A percentile compares a stretch with the other conserved stretches of the same genome.
Conservation (phyloP, 495 filamentous ascomycete genomes). For the Talaromyces nanjingensis region DNA sequence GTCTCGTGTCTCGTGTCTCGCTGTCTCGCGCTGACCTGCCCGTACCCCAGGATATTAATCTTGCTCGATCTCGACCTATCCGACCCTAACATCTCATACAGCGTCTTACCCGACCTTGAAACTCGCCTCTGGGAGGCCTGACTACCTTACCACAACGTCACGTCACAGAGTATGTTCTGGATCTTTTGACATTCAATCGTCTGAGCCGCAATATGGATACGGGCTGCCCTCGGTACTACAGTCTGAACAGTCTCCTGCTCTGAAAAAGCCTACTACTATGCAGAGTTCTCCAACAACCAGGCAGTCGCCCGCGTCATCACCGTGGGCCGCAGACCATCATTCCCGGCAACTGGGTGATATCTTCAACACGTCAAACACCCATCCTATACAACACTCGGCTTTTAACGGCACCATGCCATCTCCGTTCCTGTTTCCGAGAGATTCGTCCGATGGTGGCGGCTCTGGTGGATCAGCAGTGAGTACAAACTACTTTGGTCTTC, state of each 20-base stretch:
- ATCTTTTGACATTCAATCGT: background rate
- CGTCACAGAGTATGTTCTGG: constrained; percentile 8
- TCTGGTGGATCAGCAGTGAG: constrained; percentile 42
- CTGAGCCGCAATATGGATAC: constrained; percentile 5
- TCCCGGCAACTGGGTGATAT: constrained; percentile 20
- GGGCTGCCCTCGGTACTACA: background rate
- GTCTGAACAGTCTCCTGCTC: background rate
- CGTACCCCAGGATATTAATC: background rate
- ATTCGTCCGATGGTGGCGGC: constrained; percentile 20
- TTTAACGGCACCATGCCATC: constrained; percentile 33
- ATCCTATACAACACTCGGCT: constrained; percentile 30
- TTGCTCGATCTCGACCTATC: background rate
- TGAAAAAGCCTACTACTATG: constrained; percentile 29
- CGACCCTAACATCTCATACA: background rate
- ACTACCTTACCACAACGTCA: background rate
- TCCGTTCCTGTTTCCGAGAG: constrained; percentile 7
- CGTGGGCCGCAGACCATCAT: constrained; percentile 33
- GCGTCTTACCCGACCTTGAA: background rate
- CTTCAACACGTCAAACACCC: constrained; percentile 21
- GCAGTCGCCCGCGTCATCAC: constrained; percentile 34
- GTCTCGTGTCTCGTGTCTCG: background rate
- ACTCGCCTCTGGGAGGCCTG: background rate
- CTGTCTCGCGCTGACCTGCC: background rate
- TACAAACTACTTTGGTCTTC: constrained; percentile 78
- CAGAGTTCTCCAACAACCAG: constrained; percentile 29